These are phyloP conservation scores for Penicillium sp. DNA, from an alignment of 2,329 filamentous ascomycete genomes.

Conservation along the genomic window DNA sequence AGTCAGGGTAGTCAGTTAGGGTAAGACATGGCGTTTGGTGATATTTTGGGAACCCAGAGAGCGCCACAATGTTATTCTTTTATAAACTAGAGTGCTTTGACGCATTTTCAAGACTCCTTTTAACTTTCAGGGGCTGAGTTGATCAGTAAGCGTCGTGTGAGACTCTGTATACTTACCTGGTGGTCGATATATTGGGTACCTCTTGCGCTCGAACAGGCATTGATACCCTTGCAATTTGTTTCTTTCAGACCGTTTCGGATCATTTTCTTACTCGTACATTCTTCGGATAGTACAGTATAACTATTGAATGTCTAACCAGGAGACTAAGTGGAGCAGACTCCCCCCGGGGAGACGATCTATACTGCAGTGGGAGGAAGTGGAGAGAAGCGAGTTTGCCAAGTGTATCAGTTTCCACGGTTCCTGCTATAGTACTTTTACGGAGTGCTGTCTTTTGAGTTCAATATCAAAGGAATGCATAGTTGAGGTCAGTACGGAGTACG, in stretches of 20 bases:
- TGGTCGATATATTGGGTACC: not conserved
- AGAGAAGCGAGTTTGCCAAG: not conserved
- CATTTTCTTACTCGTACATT: not conserved
- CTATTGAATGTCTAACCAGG: constrained; percentile 10
- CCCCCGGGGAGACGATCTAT: constrained; percentile 20
- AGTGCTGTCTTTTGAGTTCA: not conserved
- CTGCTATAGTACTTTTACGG: not conserved
- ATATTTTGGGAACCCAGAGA: not conserved
- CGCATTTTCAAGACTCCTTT: not conserved
- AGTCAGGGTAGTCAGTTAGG: not conserved
- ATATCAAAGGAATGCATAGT: no score
- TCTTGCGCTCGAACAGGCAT: no score
- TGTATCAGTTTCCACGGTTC: constrained; percentile 1
- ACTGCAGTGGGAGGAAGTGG: constrained; percentile 16
- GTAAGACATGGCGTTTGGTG: constrained; percentile 19
- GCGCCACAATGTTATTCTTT: constrained; percentile 12
- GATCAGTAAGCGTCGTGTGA: not conserved
- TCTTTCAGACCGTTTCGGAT: not conserved
- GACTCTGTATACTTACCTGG: not conserved
- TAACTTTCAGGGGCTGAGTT: constrained; percentile 4
- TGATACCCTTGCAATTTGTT: not conserved
- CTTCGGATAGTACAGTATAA: not conserved
- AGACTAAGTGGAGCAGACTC: constrained; percentile 16
- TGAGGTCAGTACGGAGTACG: no score
- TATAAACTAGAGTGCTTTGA: not conserved